Evolutionary conservation across 805 yeast species (phyloP), one percentile per base, ranked within the genome.

Genomic region (Suhomyces emberorum): DNA sequence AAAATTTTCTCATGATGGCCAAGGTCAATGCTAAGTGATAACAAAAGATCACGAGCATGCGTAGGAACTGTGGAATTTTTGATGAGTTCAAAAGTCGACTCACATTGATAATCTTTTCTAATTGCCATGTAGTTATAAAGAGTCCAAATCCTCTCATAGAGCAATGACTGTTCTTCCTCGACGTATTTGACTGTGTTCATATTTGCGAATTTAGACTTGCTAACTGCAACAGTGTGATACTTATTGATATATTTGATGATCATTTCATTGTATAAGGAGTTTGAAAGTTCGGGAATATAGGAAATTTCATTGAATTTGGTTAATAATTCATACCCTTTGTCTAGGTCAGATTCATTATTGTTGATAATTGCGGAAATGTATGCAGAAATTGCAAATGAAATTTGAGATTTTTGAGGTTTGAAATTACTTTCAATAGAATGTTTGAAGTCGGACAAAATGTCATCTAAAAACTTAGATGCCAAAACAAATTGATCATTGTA

Each of bases 381-480:
- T 9, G 63, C 56, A 2, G 80, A 68, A 22, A 77, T 46, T 7
- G 77, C 50, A 28, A 55, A 34, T 1, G 72, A 61, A 15, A 76
- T 59, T 37, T 63, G 61, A 3, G 9, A 12, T 30, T 56, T 56
- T 3, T 46, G 31, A 4, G 54, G 38, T 22, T 38, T 47, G 4
- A 33, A 35, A 19, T 35, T 29, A 19, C 35, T 26, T 10, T 41
- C 26, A 17, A 49, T 39, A 7, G 58, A 57, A 15, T 55, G 48
- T 47, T 65, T 66, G 46, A 68, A 69, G 30, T 74, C 73, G 0
- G 64, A 46, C 28, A 82, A 54, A 4, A 81, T 62, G 27, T 69
- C 62, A 50, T 82, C 84, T 47, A 83, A 59, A 38, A 81, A 70
- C 39, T 71, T 65, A 1, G 82, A 69, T 3, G 87, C 80, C 27